A percentile compares a stretch with the other conserved stretches of the same genome.
phyloP scores from a whole-genome alignment of 106 monocot species.

The Platanthera guangdongensis region DNA sequence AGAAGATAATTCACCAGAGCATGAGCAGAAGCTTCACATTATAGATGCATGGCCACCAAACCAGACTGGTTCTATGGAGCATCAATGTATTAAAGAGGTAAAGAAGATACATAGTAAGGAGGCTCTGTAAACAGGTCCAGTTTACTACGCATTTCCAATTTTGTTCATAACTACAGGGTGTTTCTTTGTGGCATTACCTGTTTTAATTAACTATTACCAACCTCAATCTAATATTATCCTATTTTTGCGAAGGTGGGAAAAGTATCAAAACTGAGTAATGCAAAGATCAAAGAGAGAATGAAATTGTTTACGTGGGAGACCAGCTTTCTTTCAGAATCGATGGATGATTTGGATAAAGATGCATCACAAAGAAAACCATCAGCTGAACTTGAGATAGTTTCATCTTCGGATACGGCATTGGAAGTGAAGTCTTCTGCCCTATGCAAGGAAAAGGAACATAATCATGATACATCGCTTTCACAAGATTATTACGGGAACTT shows the following conservation, averaged over 20 bases:
- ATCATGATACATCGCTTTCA: conserved; percentile 19
- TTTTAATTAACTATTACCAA: neutral
- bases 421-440: neutral
- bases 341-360: conserved; percentile 17
- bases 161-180: neutral
- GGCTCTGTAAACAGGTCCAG: too few species aligned
- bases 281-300: conserved; percentile 15
- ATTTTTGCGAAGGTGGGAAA: conserved; percentile 26
- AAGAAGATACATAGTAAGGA: neutral
- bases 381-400: conserved; percentile 28
- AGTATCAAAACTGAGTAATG: conserved; percentile 8
- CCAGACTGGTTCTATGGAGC: conserved; percentile 6
- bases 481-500: conserved; percentile 18
- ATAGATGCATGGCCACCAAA: conserved; percentile 13
- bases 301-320: conserved; percentile 34
- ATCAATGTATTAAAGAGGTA: conserved; percentile 17
- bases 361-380: conserved; percentile 12
- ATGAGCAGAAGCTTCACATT: conserved; percentile 7
- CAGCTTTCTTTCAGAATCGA: conserved; percentile 83
- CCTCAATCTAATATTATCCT: neutral
- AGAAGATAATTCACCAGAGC: conserved; percentile 6
- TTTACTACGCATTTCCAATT: too few species aligned
- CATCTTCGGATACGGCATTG: conserved; percentile 33
- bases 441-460: conserved; percentile 7
- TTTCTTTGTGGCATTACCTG: neutral